A percentile compares a stretch with the other conserved stretches of the same genome.
Conservation (phyloP, 306 rosid genomes). For the Medicago ruthenica region DNA sequence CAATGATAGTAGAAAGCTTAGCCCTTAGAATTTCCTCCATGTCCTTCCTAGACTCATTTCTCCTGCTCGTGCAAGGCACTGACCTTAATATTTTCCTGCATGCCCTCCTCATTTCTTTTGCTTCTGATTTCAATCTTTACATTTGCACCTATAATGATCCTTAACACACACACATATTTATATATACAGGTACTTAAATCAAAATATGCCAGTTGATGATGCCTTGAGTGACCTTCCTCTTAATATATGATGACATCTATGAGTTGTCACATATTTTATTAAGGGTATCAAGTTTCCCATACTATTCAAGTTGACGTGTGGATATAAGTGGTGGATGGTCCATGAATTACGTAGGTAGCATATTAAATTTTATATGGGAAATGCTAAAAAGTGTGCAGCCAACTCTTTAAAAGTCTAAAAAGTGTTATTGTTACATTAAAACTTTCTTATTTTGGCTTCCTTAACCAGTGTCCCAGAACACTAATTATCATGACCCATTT, state of each 20-base stretch:
- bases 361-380: too few relatives aligned
- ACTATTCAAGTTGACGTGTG: background rate
- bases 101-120: conserved; percentile 61
- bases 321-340: too few relatives aligned
- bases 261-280: conserved; percentile 25
- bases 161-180: background rate
- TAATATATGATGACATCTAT: conserved; percentile 10
- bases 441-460: too few relatives aligned
- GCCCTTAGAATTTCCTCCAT: conserved; percentile 71
- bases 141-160: background rate
- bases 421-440: too few relatives aligned
- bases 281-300: background rate
- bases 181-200: background rate
- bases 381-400: too few relatives aligned
- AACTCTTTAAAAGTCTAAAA: too few relatives aligned
- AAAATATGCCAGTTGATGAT: background rate
- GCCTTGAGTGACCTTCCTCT: conserved; percentile 38
- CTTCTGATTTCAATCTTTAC: conserved; percentile 24
- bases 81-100: conserved; percentile 59
- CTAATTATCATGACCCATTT: too few relatives aligned
- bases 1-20: conserved; percentile 74
- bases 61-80: conserved; percentile 67
- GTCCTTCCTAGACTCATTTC: conserved; percentile 62
- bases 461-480: too few relatives aligned
- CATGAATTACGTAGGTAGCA: too few relatives aligned